phyloP scores from a whole-genome alignment of 345 rosid species.

The Acer yangbiense region DNA sequence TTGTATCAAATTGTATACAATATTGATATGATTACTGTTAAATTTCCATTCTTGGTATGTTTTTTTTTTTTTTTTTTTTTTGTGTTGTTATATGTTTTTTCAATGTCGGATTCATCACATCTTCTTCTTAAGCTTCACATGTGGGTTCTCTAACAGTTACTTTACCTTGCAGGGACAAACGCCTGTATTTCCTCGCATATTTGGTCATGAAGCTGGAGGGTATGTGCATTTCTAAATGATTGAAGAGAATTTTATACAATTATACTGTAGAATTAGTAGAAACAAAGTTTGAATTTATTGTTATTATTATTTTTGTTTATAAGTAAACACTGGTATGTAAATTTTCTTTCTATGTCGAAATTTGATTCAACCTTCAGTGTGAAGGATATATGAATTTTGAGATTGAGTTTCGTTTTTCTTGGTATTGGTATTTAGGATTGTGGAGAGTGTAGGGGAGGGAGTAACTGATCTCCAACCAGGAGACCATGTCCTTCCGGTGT shows the following conservation, averaged over 20 bases:
- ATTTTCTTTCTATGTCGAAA: background rate
- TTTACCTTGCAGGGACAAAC: conserved; percentile 60
- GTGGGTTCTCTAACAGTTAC: too few relatives aligned
- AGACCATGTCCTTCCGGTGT: conserved; percentile 76
- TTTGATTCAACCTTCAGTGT: background rate
- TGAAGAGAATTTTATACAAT: background rate
- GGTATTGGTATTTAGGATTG: conserved; percentile 46
- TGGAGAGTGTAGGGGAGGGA: conserved; percentile 82
- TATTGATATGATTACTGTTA: too few relatives aligned
- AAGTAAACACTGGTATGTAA: background rate
- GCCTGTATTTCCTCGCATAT: conserved; percentile 74
- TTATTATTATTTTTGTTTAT: too few relatives aligned
- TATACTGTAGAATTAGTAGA: background rate
- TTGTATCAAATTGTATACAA: too few relatives aligned
- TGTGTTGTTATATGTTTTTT: too few relatives aligned
- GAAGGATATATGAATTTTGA: background rate
- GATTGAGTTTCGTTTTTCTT: background rate
- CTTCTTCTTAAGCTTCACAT: too few relatives aligned
- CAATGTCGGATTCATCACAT: too few relatives aligned
- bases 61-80: too few relatives aligned
- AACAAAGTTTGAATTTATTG: background rate
- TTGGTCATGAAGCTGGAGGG: conserved; percentile 92
- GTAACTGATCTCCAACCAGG: conserved; percentile 76
- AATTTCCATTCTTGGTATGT: too few relatives aligned
- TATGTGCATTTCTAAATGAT: conserved; percentile 20